phyloP scores from a whole-genome alignment of 1,284 basidiomycete genomes.

The Lignosus rhinocerotis region DNA sequence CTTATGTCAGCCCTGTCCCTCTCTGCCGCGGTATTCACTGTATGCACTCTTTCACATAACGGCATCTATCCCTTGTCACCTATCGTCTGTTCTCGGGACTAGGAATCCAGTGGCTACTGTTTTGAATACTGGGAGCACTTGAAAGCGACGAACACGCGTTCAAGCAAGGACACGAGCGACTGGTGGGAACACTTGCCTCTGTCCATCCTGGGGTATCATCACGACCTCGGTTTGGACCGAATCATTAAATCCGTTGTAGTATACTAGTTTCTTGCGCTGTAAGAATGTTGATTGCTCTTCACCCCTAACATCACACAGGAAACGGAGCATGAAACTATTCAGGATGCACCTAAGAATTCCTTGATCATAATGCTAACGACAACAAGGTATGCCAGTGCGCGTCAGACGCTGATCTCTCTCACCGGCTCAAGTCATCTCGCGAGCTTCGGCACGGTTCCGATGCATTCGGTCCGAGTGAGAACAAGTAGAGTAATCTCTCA shows the following conservation, averaged over 20 bases:
- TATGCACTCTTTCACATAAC: neutral
- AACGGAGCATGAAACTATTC: too few relatives aligned
- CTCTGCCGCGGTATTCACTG: neutral
- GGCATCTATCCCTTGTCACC: neutral
- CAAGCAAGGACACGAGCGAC: conserved; percentile 24
- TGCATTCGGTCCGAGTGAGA: too few relatives aligned
- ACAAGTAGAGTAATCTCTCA: too few relatives aligned
- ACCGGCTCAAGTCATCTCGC: too few relatives aligned
- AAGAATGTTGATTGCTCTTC: neutral
- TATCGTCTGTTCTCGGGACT: neutral
- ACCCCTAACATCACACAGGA: too few relatives aligned
- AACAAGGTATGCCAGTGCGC: too few relatives aligned
- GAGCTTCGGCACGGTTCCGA: too few relatives aligned
- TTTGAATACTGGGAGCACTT: conserved; percentile 34
- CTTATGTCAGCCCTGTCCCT: too few relatives aligned
- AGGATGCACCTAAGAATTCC: too few relatives aligned
- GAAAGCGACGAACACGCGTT: conserved; percentile 30
- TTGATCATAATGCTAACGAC: too few relatives aligned
- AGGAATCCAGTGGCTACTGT: conserved; percentile 31
- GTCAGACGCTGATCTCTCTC: too few relatives aligned
- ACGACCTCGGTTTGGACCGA: conserved; percentile 9
- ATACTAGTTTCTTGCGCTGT: neutral
- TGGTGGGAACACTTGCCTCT: conserved; percentile 31
- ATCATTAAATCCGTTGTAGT: conserved; percentile 5
- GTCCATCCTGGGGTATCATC: conserved; percentile 15